Base-by-base conservation (phyloP, 2,329 filamentous ascomycete species). In the Metarhizium anisopliae region DNA sequence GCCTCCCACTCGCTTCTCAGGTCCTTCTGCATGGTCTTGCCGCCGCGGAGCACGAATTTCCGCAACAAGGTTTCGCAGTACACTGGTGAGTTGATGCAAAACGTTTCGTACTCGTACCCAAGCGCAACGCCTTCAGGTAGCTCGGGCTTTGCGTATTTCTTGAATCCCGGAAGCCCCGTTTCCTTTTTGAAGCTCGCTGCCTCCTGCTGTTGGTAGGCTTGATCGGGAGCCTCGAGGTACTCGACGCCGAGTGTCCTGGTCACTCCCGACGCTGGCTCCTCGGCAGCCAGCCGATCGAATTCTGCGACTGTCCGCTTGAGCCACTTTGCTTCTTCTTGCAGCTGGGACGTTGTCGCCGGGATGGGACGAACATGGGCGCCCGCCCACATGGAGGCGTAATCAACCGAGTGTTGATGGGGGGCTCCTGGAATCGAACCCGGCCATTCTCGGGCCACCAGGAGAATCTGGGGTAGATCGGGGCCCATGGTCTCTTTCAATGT, bases 301-400 rank as follows among this genome's bases (percentile, higher is more conserved):
- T 67, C 64, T 5, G 54, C 57, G 3, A 64, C 60, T 0, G 69
- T 66, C 1, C 56, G 38, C 55, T 61, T 69, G 2, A 71, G 50
- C 69, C 69, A 71, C 1, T 55, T 50, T 1, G 69, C 69, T 55
- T 71, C 69, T 20, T 64, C 64, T 5, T 52, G 59, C 1, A 70
- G 56, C 50, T 71, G 69, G 2, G 67, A 59, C 6, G 67, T 69
- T 6, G 63, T 63, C 2, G 63, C 67, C 2, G 75, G 75, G 38
- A 81, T 75, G 61, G 74, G 78, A 45, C 79, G 73, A 59, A 81
- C 79, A 62, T 83, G 78, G 2, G 80, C 79, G 11, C 80, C 80
- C 40, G 74, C 80, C 79, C 79, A 82, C 53, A 79, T 78, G 35
- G 80, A 82, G 14, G 80, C 77, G 63, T 76, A 83, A 68, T 82